Evolutionary conservation across 768 basidiomycete species (phyloP).

Genomic region (Trametes elegans): DNA sequence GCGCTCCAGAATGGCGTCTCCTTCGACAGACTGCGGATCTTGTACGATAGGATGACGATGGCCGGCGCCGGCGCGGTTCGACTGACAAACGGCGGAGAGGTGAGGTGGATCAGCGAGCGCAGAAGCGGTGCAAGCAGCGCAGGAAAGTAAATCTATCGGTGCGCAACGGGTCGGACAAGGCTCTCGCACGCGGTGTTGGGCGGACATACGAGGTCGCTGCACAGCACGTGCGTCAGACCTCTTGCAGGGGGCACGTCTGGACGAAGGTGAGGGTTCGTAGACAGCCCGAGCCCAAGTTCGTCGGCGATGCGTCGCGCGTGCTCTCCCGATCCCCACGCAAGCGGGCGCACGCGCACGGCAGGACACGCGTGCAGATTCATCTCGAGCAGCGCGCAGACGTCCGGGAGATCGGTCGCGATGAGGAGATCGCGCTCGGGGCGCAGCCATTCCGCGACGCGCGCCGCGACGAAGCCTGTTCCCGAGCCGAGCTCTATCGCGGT

Average conservation of each 20-base stretch:
- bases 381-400: conserved; percentile 57
- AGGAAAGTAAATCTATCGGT: conserved; percentile 76
- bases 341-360: conserved; percentile 47
- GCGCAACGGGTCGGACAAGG: not conserved
- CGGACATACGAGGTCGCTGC: conserved; percentile 76
- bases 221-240: conserved; percentile 63
- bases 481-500: conserved; percentile 76
- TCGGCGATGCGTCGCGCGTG: conserved; percentile 42
- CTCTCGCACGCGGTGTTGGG: not conserved
- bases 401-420: conserved; percentile 72
- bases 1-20: conserved; percentile 77
- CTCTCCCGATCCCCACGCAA: conserved; percentile 65
- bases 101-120: conserved; percentile 69
- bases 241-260: not conserved
- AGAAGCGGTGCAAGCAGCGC: conserved; percentile 76
- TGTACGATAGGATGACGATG: conserved; percentile 69
- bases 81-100: conserved; percentile 46
- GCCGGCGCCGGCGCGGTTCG: conserved; percentile 18
- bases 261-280: too few species aligned
- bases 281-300: conserved; percentile 34
- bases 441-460: conserved; percentile 47
- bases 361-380: conserved; percentile 33
- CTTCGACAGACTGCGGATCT: conserved; percentile 67
- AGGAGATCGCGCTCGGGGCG: conserved; percentile 28
- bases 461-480: conserved; percentile 65